Base-by-base conservation (phyloP, 768 basidiomycete species). In the Russula dissimulans region DNA sequence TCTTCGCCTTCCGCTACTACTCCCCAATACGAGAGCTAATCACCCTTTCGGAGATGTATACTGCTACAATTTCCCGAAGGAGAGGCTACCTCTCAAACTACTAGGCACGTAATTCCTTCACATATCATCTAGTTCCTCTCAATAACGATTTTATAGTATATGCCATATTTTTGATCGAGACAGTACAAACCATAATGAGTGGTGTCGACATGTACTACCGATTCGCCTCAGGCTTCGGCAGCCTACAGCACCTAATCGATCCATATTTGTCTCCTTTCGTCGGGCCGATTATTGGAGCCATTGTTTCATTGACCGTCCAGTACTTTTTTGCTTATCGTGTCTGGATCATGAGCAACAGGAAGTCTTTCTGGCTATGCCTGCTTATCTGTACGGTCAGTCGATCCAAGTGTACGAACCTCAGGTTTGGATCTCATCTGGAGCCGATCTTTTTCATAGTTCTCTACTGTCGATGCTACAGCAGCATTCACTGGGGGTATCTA, bases 191-290 rank as follows among this genome's bases (percentile, higher is more conserved):
- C 3, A 41, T 38, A 6, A 47, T 60, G 8, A 50, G 31, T 11
- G 54, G 54, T 11, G 36, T 29, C 3, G 59, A 60, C 59, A 22
- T 60, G 17, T 56, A 50, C 41, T 45, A 45, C 47, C 50, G 54
- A 54, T 60, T 60, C 12, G 48, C 18, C 5, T 49, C 54, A 7
- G 59, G 54, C 22, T 60, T 44, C 71, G 3, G 68, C 69, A 0
- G 63, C 67, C 1, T 55, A 5, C 7, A 11, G 0, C 54, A 22
- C 26, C 48, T 56, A 7, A 5, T 7, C 3, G 1, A 31, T 41
- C 60, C 60, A 5, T 17, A 38, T 7, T 5, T 18, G 17, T 18
- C 54, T 1, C 17, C 32, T 12, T 51, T 56, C 29, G 48, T 50
- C 10, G 54, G 22, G 3, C 49, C 60, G 8, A 57, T 61, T 5